Conservation (phyloP, 2,329 filamentous ascomycete species). For the Ceratocystis cubensis region DNA sequence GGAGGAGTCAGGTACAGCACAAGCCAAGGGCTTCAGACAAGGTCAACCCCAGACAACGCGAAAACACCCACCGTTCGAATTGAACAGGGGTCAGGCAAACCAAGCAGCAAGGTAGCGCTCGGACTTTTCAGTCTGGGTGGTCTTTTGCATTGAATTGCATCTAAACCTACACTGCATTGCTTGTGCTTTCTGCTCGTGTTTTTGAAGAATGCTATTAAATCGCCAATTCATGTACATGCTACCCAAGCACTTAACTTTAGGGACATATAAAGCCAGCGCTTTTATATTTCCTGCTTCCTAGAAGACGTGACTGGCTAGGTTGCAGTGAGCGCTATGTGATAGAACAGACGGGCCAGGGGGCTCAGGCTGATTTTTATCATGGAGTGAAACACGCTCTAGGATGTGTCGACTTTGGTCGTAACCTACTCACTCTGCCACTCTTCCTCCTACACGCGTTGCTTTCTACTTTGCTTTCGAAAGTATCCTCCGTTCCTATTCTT, state of each 20-base stretch:
- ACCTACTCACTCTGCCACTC: neutral
- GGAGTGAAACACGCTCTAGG: slow-evolving; percentile 16
- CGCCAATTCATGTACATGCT: neutral
- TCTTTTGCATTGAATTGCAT: neutral
- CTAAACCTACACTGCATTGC: neutral
- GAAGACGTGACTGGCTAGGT: neutral
- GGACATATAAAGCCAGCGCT: neutral
- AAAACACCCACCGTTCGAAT: slow-evolving; percentile 11
- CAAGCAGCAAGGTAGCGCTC: neutral
- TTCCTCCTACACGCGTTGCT: slow-evolving; percentile 1
- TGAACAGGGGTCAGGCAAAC: neutral
- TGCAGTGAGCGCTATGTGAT: neutral
- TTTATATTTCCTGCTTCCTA: neutral
- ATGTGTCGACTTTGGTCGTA: slow-evolving; percentile 1
- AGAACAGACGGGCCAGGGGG: slow-evolving; percentile 4
- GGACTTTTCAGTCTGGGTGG: slow-evolving; percentile 2
- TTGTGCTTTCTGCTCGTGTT: neutral
- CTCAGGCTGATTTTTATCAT: neutral
- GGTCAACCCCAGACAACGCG: slow-evolving; percentile 13
- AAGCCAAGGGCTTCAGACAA: slow-evolving; percentile 4
- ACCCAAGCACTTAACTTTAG: neutral
- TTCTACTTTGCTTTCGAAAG: neutral
- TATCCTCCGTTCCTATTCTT: slow-evolving; percentile 1
- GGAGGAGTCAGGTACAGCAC: neutral
- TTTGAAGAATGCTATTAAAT: neutral